Evolutionary conservation across 73 alveolate genomes (phyloP).

Genomic region (Stentor roeselii): DNA sequence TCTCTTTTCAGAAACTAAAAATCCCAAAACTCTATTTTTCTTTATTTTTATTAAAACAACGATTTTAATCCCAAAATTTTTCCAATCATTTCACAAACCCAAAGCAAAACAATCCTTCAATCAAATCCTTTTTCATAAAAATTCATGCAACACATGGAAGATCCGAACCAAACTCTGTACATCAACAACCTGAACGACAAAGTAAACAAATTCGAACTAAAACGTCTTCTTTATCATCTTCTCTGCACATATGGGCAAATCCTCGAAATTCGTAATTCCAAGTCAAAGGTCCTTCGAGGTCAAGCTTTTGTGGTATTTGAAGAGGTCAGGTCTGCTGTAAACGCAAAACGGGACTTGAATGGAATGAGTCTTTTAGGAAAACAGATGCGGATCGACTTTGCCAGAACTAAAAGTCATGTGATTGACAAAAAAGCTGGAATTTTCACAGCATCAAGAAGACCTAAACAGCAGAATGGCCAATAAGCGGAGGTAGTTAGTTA

Average conservation of each 20-base stretch:
- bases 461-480: no score
- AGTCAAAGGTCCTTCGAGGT: not conserved
- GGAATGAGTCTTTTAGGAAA: not conserved
- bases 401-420: slow-evolving; percentile 21
- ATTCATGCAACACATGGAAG: not conserved
- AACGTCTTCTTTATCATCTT: not conserved
- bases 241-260: slow-evolving; percentile 10
- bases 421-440: not conserved
- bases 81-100: not conserved
- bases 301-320: slow-evolving; percentile 25
- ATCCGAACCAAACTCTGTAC: not conserved
- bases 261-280: not conserved
- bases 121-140: not conserved
- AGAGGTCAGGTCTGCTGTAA: not conserved
- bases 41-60: not conserved
- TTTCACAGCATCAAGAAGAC: not conserved
- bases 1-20: not conserved
- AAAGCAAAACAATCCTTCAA: not conserved
- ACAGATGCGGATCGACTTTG: not conserved
- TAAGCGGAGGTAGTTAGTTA: no score
- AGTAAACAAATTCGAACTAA: not conserved
- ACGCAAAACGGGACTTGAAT: not conserved
- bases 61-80: not conserved
- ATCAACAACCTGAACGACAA: not conserved
- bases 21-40: no score